phyloP scores from a whole-genome alignment of 108 stramenopile species.

The Parietichytrium sp. region DNA sequence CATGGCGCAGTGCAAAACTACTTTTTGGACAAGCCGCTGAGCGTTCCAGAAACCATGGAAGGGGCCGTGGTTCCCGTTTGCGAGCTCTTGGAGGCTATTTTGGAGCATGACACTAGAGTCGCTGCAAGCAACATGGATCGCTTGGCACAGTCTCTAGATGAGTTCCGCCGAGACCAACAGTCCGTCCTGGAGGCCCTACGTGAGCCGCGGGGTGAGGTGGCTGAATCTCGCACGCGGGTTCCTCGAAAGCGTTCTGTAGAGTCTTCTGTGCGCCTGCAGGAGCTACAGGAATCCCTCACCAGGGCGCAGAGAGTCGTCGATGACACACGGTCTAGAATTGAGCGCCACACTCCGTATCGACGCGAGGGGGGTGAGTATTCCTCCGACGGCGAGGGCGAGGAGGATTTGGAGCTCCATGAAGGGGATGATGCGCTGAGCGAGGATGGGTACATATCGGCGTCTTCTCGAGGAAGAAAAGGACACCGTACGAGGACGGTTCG shows the following conservation, averaged over 20 bases:
- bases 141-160: too few relatives aligned
- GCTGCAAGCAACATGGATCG: too few relatives aligned
- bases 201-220: too few relatives aligned
- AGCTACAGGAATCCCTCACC: background rate
- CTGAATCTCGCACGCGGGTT: too few relatives aligned
- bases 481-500: too few relatives aligned
- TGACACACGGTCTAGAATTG: background rate
- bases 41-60: background rate
- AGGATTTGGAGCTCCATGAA: background rate
- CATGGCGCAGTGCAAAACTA: background rate
- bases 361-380: background rate
- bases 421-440: background rate
- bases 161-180: too few relatives aligned
- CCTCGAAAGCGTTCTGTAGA: too few relatives aligned
- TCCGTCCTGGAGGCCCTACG: too few relatives aligned
- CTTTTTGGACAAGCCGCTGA: background rate
- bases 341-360: background rate
- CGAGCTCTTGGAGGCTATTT: background rate
- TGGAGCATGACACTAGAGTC: background rate
- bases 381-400: background rate
- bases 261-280: slow-evolving; percentile 3
- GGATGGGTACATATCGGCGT: background rate
- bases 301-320: background rate
- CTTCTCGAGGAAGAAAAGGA: too few relatives aligned
- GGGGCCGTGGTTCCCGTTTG: background rate